Base-by-base conservation (phyloP, 2,329 filamentous ascomycete genomes). In the Nigrospora oryzae region DNA sequence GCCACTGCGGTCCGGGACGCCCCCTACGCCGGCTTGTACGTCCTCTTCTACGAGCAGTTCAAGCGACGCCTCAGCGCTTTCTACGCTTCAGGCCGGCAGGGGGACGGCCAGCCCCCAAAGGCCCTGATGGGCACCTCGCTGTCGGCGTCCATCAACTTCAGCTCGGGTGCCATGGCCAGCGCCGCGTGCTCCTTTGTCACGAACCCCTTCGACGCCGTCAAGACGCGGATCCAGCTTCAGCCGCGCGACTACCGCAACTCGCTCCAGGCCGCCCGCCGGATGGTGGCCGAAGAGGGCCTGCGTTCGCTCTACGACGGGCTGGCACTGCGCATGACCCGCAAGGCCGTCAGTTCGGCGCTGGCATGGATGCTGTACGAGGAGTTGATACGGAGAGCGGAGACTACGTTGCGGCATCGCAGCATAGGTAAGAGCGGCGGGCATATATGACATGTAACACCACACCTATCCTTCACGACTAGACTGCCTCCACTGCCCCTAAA, bases 331-430 rank as follows among this genome's bases (percentile, higher is more conserved):
- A 95, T 97, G 74, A 86, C 83, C 38, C 77, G 93, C 54, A 98
- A 98, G 65, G 91, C 89, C 5, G 67, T 96, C 38, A 96, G 90
- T 64, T 91, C 86, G 43, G 93, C 93, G n/a, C 73, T 97, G 53
- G 91, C 91, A 8, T 98, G 93, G 93, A 97, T 91, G 11, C 74
- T 96, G 36, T 98, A 98, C 60, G 93, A 98, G 68, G 91, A 96
- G 64, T 65, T 96, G 55, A 84, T 97, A 50, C 72, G 90, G 48
- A 75, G 86, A 54, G 85, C 84, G 16, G 69, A 73, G 52, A 54
- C 53, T 23, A 61, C 61, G 6, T 63, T 61, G 59, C 49, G 51
- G 40, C 52, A 37, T 19, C 38, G 36, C 28, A 31, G 32, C 14
- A 38, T 19, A 28, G 35, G 23, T 12, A 38, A 52, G 32, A 45